Conservation (phyloP, 1,284 basidiomycete genomes). For the Cryptococcus hybrid region DNA sequence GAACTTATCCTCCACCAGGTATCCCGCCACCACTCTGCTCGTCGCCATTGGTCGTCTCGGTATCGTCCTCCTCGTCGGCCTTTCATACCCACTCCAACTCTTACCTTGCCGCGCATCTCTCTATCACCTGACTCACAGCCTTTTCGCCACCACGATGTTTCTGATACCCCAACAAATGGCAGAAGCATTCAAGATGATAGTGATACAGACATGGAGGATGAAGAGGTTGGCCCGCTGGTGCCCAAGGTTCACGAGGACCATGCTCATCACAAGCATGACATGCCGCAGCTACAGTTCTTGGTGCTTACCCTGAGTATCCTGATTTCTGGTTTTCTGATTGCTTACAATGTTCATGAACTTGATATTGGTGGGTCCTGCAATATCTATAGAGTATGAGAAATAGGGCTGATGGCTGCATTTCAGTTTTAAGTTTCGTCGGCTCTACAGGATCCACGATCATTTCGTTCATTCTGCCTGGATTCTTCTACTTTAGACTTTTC, state of each 20-base stretch:
- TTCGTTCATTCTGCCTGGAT: constrained; percentile 91
- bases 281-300: constrained; percentile 70
- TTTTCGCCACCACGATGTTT: constrained; percentile 16
- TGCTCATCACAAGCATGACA: constrained; percentile 60
- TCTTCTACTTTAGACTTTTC: constrained; percentile 60
- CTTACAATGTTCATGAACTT: constrained; percentile 78
- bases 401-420: not conserved
- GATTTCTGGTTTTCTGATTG: constrained; percentile 61
- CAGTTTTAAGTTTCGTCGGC: constrained; percentile 93
- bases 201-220: constrained; percentile 26
- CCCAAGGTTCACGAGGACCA: constrained; percentile 40
- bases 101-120: constrained; percentile 91
- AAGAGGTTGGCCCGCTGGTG: constrained; percentile 39
- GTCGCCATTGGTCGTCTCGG: constrained; percentile 91
- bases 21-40: constrained; percentile 69
- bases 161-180: not conserved
- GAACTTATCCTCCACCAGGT: constrained; percentile 1
- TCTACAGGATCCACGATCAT: constrained; percentile 95
- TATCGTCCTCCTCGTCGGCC: constrained; percentile 84
- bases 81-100: constrained; percentile 89
- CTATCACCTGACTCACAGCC: constrained; percentile 66
- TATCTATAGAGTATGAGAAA: not conserved
- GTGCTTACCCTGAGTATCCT: constrained; percentile 73
- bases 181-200: constrained; percentile 4
- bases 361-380: constrained; percentile 64